Conservation (phyloP, 768 basidiomycete genomes). For the Artomyces pyxidatus region DNA sequence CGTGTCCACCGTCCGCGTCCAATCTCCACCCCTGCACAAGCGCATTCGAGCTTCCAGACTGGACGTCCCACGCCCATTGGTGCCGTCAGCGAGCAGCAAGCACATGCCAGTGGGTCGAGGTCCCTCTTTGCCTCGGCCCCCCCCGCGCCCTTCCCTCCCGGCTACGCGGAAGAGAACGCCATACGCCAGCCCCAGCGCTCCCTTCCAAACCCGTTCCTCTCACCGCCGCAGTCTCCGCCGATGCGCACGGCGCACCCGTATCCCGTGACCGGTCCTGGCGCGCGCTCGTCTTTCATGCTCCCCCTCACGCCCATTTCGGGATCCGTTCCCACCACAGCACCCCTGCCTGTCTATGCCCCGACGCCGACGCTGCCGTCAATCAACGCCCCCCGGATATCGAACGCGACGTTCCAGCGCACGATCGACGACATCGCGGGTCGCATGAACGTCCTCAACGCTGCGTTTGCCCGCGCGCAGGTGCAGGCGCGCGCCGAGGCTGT, state of each 20-base stretch:
- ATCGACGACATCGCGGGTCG: slow-evolving; percentile 40
- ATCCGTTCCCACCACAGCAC: slow-evolving; percentile 16
- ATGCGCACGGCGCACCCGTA: slow-evolving; percentile 3
- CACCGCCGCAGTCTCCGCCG: neutral
- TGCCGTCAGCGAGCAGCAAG: slow-evolving; percentile 1
- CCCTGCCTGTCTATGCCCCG: slow-evolving; percentile 16
- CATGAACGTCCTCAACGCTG: slow-evolving; percentile 31
- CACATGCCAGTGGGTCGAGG: neutral
- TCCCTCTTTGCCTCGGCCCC: neutral
- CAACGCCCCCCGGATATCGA: slow-evolving; percentile 33
- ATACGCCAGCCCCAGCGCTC: neutral
- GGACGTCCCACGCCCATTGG: neutral
- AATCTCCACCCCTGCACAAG: slow-evolving; percentile 13
- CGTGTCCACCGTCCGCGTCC: slow-evolving; percentile 15
- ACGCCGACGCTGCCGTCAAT: slow-evolving; percentile 28
- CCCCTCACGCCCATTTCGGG: slow-evolving; percentile 7
- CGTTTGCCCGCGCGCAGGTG: slow-evolving; percentile 15
- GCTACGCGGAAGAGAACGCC: neutral
- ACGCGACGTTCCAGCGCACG: slow-evolving; percentile 33
- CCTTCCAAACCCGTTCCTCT: neutral
- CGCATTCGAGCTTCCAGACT: slow-evolving; percentile 3
- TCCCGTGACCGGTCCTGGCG: neutral
- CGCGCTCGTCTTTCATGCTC: slow-evolving; percentile 7
- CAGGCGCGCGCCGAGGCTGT: slow-evolving; percentile 12
- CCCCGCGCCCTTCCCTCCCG: neutral